These are phyloP conservation scores for Erucastrum elatum DNA, from an alignment of 345 rosid species.

Conservation along the genomic window DNA sequence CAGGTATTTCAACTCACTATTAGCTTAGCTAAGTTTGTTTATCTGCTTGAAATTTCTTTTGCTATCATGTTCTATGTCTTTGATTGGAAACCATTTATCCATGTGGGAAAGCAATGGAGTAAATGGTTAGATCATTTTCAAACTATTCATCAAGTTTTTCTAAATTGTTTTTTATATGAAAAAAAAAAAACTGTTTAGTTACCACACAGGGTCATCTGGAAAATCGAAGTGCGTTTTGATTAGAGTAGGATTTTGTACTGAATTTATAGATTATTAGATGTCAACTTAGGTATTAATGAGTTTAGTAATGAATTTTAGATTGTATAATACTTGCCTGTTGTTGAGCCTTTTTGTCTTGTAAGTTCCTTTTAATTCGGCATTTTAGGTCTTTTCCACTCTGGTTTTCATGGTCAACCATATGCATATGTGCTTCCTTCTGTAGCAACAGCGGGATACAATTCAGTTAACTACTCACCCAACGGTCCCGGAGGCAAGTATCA, in stretches of 20 bases:
- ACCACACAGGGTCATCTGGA: conserved; percentile 6
- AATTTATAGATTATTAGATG: conserved; percentile 1
- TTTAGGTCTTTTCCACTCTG: conserved; percentile 67
- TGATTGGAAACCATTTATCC: conserved; percentile 11
- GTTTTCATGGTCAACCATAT: conserved; percentile 74
- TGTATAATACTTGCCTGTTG: conserved; percentile 31
- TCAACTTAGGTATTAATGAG: conserved; percentile 22
- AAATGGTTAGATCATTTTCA: background rate
- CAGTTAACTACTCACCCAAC: conserved; percentile 65
- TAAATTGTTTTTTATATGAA: background rate
- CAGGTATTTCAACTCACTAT: conserved; percentile 55
- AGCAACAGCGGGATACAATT: conserved; percentile 71
- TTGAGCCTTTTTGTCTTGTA: conserved; percentile 38
- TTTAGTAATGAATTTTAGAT: background rate
- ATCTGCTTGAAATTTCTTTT: conserved; percentile 13
- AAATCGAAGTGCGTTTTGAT: background rate
- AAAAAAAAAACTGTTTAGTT: conserved; percentile 12
- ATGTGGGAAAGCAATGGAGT: conserved; percentile 6
- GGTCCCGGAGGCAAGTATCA: conserved; percentile 78
- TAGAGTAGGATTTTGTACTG: conserved; percentile 4
- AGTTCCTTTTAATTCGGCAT: conserved; percentile 54
- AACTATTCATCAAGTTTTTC: background rate
- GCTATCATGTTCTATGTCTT: conserved; percentile 10
- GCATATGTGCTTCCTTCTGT: conserved; percentile 67
- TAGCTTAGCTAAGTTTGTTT: conserved; percentile 15